Evolutionary conservation across 2,329 filamentous ascomycete species (phyloP).

Genomic region (Aspergillus ochraceus): DNA sequence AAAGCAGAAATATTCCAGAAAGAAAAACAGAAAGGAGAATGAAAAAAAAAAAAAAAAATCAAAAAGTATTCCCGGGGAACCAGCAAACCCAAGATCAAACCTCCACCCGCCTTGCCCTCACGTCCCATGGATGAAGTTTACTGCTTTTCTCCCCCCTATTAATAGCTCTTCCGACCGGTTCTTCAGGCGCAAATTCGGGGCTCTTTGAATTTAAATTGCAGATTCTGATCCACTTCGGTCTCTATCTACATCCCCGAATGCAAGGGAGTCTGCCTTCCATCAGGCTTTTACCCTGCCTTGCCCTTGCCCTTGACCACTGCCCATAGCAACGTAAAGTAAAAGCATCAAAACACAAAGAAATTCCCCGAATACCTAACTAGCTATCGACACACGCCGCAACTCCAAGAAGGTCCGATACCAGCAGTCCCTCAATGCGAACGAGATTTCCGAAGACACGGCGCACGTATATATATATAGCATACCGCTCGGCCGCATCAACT

Average conservation of each 20-base stretch:
- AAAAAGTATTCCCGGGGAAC: background rate
- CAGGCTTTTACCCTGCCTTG: constrained; percentile 1
- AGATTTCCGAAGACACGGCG: constrained; percentile 9
- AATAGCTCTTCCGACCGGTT: background rate
- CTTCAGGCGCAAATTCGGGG: background rate
- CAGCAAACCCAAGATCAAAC: too few species aligned
- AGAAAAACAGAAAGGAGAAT: too few species aligned
- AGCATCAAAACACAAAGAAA: background rate
- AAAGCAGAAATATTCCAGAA: too few species aligned
- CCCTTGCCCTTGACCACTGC: background rate
- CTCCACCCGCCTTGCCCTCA: background rate
- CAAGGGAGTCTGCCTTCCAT: constrained; percentile 9
- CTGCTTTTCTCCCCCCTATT: background rate
- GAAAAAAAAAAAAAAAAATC: too few species aligned
- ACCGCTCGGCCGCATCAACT: constrained; percentile 6
- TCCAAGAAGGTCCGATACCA: constrained; percentile 23
- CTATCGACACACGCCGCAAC: constrained; percentile 15
- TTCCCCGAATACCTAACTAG: constrained; percentile 4
- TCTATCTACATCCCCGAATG: constrained; percentile 16
- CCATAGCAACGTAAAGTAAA: constrained; percentile 7
- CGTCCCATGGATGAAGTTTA: background rate
- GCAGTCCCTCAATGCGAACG: constrained; percentile 25
- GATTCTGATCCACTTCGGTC: constrained; percentile 11
- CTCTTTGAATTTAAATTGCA: constrained; percentile 6
- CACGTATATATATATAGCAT: constrained; percentile 11